Evolutionary conservation across 192 early-diverging fungal species (phyloP), one percentile per base, ranked within the genome.

Genomic region (Podila horticola): DNA sequence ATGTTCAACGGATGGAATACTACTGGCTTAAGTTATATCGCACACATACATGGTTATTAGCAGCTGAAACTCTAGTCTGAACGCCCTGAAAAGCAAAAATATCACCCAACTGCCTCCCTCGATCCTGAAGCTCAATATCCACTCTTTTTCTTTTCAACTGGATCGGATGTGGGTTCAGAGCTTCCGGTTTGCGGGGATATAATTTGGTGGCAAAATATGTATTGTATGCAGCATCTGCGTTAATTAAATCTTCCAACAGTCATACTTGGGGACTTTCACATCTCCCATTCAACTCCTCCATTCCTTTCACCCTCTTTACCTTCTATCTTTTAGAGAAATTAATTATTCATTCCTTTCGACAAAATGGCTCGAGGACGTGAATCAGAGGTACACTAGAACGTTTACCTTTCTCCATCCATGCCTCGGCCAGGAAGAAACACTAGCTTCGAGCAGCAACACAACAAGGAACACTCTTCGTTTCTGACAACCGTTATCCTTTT

Each of bases 301-400:
- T 63, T 34, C 22, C 34, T 63, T 63, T 20, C 19, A 7, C 1
- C 62, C 33, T n/a, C 62, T n/a, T 0, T 36, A 15, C 9, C 62
- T 61, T 61, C 28, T 19, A 11, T 11, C 20, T 2, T 55, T 55
- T 55, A 24, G 34, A 36, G 34, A 36, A 36, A 36, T 20, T 55
- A 24, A 24, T 24, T 26, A 55, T 55, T 55, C 52, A 55, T 55
- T 26, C 17, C 52, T 3, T 2, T 55, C 52, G 2, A n/a, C 10
- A n/a, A 55, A 20, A 72, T 72, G 71, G 71, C 63, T 58, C 71
- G 63, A 31, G 33, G 63, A 29, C 52, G 51, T 26, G 63, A 72
- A 48, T 72, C 34, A 58, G 71, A 72, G 71, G 71, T 72, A 65
- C 15, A 33, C 1, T 10, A 4, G 20, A 11, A 24, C 28, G 17